Evolutionary conservation across 257 asterid genomes (phyloP).

Genomic region (Jaltomata sinuosa): DNA sequence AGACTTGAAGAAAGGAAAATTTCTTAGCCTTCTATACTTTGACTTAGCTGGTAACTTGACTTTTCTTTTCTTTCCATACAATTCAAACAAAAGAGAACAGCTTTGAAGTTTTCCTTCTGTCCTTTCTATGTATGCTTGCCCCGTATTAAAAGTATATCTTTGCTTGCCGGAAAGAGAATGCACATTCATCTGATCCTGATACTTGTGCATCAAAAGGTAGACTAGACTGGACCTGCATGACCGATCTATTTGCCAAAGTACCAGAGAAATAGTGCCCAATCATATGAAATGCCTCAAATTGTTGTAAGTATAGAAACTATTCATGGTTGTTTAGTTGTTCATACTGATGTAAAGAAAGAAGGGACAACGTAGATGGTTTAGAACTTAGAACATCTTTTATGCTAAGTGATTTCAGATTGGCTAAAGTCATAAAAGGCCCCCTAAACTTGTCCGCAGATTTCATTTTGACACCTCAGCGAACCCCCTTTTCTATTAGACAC

Average conservation of each 20-base stretch:
- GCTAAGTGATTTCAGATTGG: too few relatives aligned
- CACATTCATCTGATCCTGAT: neutral
- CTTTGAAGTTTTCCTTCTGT: neutral
- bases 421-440: too few relatives aligned
- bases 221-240: neutral
- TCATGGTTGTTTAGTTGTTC: neutral
- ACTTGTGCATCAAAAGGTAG: neutral
- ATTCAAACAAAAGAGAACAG: too few relatives aligned
- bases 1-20: too few relatives aligned
- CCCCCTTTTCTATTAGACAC: too few relatives aligned
- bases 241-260: neutral
- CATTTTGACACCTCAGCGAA: too few relatives aligned
- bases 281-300: neutral
- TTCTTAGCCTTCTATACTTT: neutral
- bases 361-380: too few relatives aligned
- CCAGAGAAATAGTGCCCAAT: neutral
- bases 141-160: neutral
- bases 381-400: too few relatives aligned
- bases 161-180: neutral
- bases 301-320: neutral
- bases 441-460: too few relatives aligned
- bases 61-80: neutral
- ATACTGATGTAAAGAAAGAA: neutral
- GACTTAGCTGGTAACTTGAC: neutral
- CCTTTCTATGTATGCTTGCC: neutral